A percentile compares a stretch with the other conserved stretches of the same genome.
These are phyloP conservation scores for Aureoboletus auriporus DNA, from an alignment of 768 basidiomycete genomes.

Conservation along the genomic window DNA sequence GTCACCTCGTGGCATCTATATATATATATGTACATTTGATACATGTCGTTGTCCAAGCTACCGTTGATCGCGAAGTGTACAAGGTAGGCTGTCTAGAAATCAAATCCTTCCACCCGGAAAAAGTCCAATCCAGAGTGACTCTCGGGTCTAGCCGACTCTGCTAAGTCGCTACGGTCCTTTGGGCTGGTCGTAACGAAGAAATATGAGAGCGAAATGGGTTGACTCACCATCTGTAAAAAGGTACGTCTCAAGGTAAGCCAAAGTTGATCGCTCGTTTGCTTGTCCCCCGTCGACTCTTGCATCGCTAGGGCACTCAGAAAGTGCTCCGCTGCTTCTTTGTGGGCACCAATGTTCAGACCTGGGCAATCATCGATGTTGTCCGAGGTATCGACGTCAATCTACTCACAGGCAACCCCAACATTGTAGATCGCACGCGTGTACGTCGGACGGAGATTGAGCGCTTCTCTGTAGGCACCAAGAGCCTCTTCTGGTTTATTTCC, in stretches of 20 bases:
- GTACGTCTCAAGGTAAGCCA: conserved; percentile 88
- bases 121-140: conserved; percentile 58
- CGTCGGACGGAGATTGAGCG: conserved; percentile 85
- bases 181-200: background rate
- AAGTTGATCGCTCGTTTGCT: conserved; percentile 75
- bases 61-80: background rate
- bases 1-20: background rate
- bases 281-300: conserved; percentile 63
- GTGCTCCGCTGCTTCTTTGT: conserved; percentile 95
- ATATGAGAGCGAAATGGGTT: background rate
- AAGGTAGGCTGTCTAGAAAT: conserved; percentile 53
- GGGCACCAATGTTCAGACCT: conserved; percentile 95
- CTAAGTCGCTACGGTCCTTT: conserved; percentile 79
- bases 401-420: conserved; percentile 94
- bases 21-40: background rate
- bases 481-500: conserved; percentile 94
- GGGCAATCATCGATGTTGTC: conserved; percentile 4
- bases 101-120: conserved; percentile 85
- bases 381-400: background rate
- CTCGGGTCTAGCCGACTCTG: conserved; percentile 64
- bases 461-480: conserved; percentile 83
- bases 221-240: conserved; percentile 69
- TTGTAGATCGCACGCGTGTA: conserved; percentile 98
- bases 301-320: conserved; percentile 80
- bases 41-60: too few species aligned